Base-by-base conservation (phyloP, 257 asterid species). In the Parsonsia alboflavescens region DNA sequence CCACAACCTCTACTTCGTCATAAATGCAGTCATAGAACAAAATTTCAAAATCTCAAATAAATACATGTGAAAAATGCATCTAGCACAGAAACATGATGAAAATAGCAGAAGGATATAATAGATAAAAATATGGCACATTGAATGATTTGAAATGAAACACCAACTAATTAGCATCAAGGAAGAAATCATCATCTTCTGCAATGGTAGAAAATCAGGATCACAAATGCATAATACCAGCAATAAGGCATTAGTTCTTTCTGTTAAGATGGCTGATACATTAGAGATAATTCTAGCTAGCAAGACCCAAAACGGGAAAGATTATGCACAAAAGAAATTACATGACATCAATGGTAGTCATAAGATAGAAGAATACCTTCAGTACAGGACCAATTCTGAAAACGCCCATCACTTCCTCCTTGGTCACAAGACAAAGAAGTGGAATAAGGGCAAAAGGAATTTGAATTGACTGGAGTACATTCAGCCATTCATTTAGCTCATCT, bases 371-470 rank as follows among this genome's bases (percentile, higher is more conserved):
- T 30, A 79, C 86, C 86, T 76, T 73, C 10, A 82, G 73, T 69
- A 22, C 68, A 30, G 73, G 81, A 22, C 86, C 86, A 42, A 82
- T 79, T 59, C 42, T 79, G 72, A 82, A 76, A 9, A 82, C 81
- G 6, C 86, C 86, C 86, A 82, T 79, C 8, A 82, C 46, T 0
- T 76, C 75, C 76, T 79, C 83, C 79, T 73, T 68, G 79, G 86
- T 73, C 11, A 82, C 83, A 75, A 82, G 73, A 63, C 73, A 76
- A 52, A 82, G 77, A 56, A 82, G 83, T 26, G 86, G 86, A 54
- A 82, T 79, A n/a, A 82, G 79, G 17, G 86, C 86, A 65, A 82
- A 82, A 22, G 86, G 86, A 49, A 82, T 82, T 76, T 82, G 86
- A 26, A 82, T 67, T 6, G 86, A 82, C 72, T 82, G 86, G 56